Percentiles rank a stretch among this genome's conserved stretches.
Evolutionary conservation across 305 asterid genomes (phyloP).

Genomic region (Plantago lanceolata): DNA sequence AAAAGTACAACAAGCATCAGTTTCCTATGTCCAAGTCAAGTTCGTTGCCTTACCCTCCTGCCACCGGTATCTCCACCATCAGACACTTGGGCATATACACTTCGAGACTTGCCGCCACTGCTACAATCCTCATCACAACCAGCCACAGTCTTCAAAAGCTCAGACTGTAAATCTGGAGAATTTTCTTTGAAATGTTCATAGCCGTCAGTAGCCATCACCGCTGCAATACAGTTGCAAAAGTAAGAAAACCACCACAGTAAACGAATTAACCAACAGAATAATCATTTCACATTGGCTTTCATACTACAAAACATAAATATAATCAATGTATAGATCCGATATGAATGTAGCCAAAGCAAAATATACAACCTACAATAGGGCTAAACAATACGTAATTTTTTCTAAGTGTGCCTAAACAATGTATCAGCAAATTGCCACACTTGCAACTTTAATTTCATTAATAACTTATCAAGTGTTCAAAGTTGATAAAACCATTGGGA

Average conservation of each 20-base stretch:
- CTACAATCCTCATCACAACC: conserved; percentile 91
- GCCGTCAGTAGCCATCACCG: conserved; percentile 95
- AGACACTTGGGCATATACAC: conserved; percentile 95
- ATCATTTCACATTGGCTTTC: neutral
- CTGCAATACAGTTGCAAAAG: conserved; percentile 39
- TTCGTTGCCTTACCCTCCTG: conserved; percentile 87
- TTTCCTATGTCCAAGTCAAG: conserved; percentile 39
- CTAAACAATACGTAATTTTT: no score
- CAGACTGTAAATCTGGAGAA: conserved; percentile 80
- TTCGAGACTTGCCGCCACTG: conserved; percentile 80
- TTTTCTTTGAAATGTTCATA: conserved; percentile 79
- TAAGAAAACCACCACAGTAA: neutral
- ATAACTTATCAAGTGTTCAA: neutral
- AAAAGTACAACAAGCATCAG: conserved; percentile 24
- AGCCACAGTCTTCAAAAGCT: conserved; percentile 88
- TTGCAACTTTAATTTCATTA: neutral
- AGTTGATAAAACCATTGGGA: neutral
- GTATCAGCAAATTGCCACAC: neutral
- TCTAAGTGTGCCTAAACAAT: neutral
- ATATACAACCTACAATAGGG: no score
- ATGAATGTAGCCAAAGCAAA: neutral
- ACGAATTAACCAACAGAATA: neutral
- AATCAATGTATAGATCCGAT: neutral
- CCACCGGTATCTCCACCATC: conserved; percentile 89
- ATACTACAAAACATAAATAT: neutral